phyloP scores from a whole-genome alignment of 2,329 filamentous ascomycete species.

The Diaporthe sp. region DNA sequence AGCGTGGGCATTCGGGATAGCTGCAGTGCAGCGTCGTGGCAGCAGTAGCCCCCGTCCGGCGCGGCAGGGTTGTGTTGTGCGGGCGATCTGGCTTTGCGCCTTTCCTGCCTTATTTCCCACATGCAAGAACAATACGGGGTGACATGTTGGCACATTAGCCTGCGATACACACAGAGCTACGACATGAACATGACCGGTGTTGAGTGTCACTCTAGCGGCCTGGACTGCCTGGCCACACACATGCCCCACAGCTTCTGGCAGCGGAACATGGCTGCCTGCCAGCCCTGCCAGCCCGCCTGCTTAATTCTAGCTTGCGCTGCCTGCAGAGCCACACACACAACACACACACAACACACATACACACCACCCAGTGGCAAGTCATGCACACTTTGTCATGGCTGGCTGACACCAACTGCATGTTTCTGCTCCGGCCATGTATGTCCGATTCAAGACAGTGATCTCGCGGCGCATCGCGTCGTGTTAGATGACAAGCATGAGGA shows the following conservation, averaged over 20 bases:
- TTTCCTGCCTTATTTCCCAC: slow-evolving; percentile 41
- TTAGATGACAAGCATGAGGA: slow-evolving; percentile 37
- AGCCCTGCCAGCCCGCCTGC: slow-evolving; percentile 9
- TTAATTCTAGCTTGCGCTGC: background rate
- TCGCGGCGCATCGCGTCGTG: slow-evolving; percentile 40
- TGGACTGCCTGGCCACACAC: slow-evolving; percentile 11
- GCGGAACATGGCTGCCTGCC: slow-evolving; percentile 2
- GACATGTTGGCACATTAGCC: slow-evolving; percentile 34
- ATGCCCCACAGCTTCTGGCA: slow-evolving; percentile 1
- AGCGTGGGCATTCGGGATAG: slow-evolving; percentile 38
- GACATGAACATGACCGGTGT: slow-evolving; percentile 29
- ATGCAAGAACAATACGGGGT: slow-evolving; percentile 24
- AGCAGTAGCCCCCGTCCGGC: slow-evolving; percentile 39
- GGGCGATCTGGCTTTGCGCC: slow-evolving; percentile 43
- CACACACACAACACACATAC: background rate
- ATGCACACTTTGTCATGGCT: slow-evolving; percentile 22
- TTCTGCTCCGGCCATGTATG: slow-evolving; percentile 39
- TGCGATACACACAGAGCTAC: slow-evolving; percentile 20
- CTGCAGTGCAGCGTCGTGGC: slow-evolving; percentile 42
- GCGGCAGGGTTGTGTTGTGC: slow-evolving; percentile 38
- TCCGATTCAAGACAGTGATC: slow-evolving; percentile 41
- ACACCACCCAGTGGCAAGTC: slow-evolving; percentile 10
- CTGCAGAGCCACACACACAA: background rate
- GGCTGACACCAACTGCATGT: slow-evolving; percentile 39
- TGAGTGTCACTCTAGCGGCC: slow-evolving; percentile 11